These are phyloP conservation scores for Dendrostoma leiphaemia DNA, from an alignment of 2,329 filamentous ascomycete species.

Conservation along the genomic window DNA sequence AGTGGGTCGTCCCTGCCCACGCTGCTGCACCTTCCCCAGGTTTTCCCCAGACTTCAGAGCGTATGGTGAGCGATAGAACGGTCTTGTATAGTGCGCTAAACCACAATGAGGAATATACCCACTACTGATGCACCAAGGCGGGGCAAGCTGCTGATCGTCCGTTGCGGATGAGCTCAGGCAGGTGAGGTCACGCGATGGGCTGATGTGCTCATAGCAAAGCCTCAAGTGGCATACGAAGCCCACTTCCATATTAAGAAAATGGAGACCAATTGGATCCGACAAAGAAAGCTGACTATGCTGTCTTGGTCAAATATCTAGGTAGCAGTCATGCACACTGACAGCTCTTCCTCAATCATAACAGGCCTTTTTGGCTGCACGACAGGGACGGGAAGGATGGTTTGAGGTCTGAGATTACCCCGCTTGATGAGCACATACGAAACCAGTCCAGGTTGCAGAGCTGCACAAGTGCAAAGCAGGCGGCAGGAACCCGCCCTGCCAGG, in stretches of 20 bases:
- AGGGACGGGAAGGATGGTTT: no score
- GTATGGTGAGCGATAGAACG: no score
- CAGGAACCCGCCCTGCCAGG: background rate
- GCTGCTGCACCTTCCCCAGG: slow-evolving; percentile 14
- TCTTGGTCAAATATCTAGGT: no score
- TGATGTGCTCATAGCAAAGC: background rate
- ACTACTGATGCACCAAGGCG: background rate
- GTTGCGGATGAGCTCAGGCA: background rate
- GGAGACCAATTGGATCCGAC: background rate
- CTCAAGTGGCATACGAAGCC: no score
- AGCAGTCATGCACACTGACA: no score
- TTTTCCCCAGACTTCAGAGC: slow-evolving; percentile 16
- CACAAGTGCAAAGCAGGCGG: background rate
- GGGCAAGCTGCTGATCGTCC: slow-evolving; percentile 7
- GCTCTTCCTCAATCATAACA: no score
- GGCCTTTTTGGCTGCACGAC: no score
- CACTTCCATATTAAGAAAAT: no score
- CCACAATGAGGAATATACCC: background rate
- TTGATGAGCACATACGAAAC: slow-evolving; percentile 10
- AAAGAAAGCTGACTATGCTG: no score
- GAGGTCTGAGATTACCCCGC: background rate
- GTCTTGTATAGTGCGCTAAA: no score
- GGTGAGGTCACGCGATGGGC: slow-evolving; percentile 18
- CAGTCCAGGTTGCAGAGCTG: background rate
- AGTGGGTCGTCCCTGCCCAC: slow-evolving; percentile 8